Evolutionary conservation across 108 stramenopile species (phyloP).

Genomic region (Schizochytrium sp.): DNA sequence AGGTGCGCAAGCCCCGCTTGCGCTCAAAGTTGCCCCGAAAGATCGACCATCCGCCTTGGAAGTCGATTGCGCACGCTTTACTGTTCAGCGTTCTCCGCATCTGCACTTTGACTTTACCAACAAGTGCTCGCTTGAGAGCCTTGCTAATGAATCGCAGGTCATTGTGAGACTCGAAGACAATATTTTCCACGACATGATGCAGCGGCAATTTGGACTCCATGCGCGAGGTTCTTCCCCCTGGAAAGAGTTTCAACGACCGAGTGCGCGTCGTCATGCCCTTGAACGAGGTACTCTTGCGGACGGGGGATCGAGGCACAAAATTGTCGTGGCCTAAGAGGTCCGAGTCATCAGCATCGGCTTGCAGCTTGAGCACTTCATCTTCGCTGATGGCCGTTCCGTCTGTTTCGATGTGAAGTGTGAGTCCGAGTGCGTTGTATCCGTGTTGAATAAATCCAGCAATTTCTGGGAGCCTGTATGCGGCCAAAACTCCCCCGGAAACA

Average conservation of each 20-base stretch:
- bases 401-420: not conserved
- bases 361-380: not conserved
- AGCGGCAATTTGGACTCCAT: too few species aligned
- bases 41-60: not conserved
- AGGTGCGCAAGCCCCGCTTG: not conserved
- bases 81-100: not conserved
- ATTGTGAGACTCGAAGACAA: not conserved
- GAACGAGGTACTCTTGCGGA: too few species aligned
- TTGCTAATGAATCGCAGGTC: not conserved
- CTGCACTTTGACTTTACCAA: not conserved
- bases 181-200: not conserved
- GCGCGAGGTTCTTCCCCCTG: too few species aligned
- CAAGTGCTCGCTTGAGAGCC: not conserved
- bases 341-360: not conserved
- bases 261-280: too few species aligned
- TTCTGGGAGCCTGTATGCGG: not conserved
- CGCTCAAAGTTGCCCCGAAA: not conserved
- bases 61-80: not conserved
- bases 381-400: not conserved
- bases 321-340: not conserved
- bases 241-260: too few species aligned
- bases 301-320: too few species aligned
- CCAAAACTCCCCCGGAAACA: not conserved
- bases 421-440: not conserved
- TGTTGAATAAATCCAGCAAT: not conserved